phyloP scores from a whole-genome alignment of 208 protist species.

The Wallacemonas sp. region DNA sequence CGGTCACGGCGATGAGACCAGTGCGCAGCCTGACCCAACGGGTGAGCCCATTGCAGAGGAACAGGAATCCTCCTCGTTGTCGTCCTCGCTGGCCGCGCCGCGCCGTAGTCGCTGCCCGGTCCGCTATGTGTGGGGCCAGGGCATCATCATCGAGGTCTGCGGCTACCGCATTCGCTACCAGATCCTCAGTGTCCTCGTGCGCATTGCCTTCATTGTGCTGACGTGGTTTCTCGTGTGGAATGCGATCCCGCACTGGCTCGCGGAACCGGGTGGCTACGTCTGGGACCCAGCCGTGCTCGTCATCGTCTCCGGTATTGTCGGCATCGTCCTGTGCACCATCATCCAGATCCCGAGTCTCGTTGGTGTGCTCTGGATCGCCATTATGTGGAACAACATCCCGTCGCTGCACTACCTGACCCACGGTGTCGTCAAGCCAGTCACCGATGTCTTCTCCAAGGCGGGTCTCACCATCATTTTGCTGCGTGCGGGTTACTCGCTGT shows the following conservation, averaged over 20 bases:
- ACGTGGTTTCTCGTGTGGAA: conserved; percentile 74
- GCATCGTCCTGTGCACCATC: conserved; percentile 68
- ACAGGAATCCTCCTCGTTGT: not conserved
- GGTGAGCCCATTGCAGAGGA: not conserved
- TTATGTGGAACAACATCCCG: conserved; percentile 86
- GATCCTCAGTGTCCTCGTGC: conserved; percentile 65
- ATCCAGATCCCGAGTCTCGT: conserved; percentile 79
- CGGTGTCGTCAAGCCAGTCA: conserved; percentile 53
- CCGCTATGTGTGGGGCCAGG: conserved; percentile 39
- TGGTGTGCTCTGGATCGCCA: conserved; percentile 76
- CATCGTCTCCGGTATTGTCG: conserved; percentile 60
- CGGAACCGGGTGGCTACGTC: conserved; percentile 72
- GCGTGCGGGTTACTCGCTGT: conserved; percentile 73
- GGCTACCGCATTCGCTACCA: conserved; percentile 54
- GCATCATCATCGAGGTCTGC: conserved; percentile 46
- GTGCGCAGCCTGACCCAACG: too few relatives aligned
- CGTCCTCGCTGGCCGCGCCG: not conserved
- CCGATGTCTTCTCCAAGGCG: conserved; percentile 60
- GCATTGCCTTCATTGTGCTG: conserved; percentile 54
- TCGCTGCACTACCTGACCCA: conserved; percentile 56
- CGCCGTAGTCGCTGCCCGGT: conserved; percentile 33
- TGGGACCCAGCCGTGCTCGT: conserved; percentile 72
- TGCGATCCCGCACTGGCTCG: conserved; percentile 55
- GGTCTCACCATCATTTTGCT: conserved; percentile 77
- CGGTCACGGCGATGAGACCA: too few relatives aligned